Base-by-base conservation (phyloP, 805 yeast species). In the Dipodascus geniculatus region DNA sequence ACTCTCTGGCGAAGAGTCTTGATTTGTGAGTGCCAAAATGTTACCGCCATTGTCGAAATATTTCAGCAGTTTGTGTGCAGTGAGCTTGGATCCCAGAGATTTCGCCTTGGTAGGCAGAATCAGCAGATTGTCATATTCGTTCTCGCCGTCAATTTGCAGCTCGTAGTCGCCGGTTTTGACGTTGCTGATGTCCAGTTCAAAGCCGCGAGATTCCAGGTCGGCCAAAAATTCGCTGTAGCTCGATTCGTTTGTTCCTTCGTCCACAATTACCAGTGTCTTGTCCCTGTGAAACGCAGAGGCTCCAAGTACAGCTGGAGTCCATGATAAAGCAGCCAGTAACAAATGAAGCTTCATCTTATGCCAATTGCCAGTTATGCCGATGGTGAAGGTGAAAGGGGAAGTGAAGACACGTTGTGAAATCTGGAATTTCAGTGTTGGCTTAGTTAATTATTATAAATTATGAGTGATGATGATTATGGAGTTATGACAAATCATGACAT, bases 21-120 rank as follows among this genome's bases (percentile, higher is more conserved):
- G 77, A 42, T 76, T 69, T 0, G 84, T 76, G 14, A 87, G 72
- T 14, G 82, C 78, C 17, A 93, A 62, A 6, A 93, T 65, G 65
- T 89, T 85, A 56, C 96, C 96, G 49, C 91, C 87, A 14, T 71
- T 74, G 58, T 77, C 67, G 58, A 82, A 72, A 62, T 82, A 87
- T 42, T 79, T 72, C 48, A 87, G 65, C 56, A 93, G 68, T 6
- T 70, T 66, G n/a, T 70, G 65, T 11, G 78, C 73, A 16, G 74
- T 65, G 28, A 84, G 65, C 42, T 61, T 56, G 17, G 67, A 62
- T 6, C 74, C 73, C 16, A 69, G 61, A 16, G 68, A 61, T 54
- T 76, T 80, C 48, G 76, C 61, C 42, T 58, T 70, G 56, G 79
- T 69, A 16, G 91, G 89, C 50, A 83, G 72, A 19, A 85, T 55